phyloP scores from a whole-genome alignment of 768 basidiomycete species.

The Macrolepiota dolichaula region DNA sequence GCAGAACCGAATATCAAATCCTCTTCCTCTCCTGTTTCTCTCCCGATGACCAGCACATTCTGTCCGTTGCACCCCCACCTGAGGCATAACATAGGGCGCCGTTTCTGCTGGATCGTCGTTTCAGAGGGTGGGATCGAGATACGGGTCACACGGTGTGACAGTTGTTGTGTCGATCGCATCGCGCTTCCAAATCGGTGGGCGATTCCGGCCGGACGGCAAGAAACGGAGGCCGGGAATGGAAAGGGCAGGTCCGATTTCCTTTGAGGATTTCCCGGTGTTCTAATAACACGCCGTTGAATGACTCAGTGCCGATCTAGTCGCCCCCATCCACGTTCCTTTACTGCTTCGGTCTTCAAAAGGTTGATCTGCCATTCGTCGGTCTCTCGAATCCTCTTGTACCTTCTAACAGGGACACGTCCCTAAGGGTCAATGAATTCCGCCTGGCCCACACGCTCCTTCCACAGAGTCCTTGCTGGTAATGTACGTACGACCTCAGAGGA shows the following conservation, averaged over 20 bases:
- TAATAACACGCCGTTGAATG: slow-evolving; percentile 6
- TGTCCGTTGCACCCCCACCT: not conserved
- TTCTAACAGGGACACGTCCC: not conserved
- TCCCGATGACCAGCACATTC: not conserved
- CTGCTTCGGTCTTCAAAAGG: slow-evolving; percentile 17
- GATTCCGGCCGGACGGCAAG: slow-evolving; percentile 11
- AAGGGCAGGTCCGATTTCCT: not conserved
- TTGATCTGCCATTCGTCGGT: slow-evolving; percentile 4
- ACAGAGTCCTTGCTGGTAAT: not conserved
- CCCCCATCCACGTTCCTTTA: slow-evolving; percentile 12
- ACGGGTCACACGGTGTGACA: slow-evolving; percentile 6
- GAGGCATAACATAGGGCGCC: not conserved
- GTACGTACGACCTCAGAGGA: slow-evolving; percentile 8
- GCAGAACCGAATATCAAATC: not conserved
- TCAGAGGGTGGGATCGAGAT: slow-evolving; percentile 9
- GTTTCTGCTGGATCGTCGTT: not conserved
- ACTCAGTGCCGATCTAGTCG: slow-evolving; percentile 24
- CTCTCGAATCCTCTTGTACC: not conserved
- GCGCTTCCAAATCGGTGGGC: not conserved
- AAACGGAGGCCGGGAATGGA: slow-evolving; percentile 11
- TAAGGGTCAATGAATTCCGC: slow-evolving; percentile 6
- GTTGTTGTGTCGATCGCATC: slow-evolving; percentile 10
- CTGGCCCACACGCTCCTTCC: not conserved
- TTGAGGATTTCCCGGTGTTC: slow-evolving; percentile 13
- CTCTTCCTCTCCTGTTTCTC: slow-evolving; percentile 1